Base-by-base conservation (phyloP, 305 asterid genomes). In the Rubia tinctorum region DNA sequence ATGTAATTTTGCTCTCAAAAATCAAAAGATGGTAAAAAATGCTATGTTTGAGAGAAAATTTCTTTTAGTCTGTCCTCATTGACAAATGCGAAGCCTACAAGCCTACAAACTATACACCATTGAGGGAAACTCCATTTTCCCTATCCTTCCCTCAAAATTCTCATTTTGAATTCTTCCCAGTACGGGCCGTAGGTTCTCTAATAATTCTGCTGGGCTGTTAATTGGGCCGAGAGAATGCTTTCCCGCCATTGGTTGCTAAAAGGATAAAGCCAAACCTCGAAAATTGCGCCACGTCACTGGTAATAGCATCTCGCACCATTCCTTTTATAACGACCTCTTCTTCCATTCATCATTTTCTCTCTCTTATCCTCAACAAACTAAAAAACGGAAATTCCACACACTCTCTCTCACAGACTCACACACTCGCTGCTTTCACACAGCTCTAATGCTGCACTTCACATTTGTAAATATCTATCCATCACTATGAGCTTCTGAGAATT, bases 281-380 rank as follows among this genome's bases (percentile, higher is more conserved):
- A 71, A 18, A 40, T 12, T 58, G 25, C 58, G 74, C 81, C 76
- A 80, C 79, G 81, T 74, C 72, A 60, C 75, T 77, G 73, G 39
- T 53, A 75, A 45, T 49, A 1, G 73, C 43, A 68, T 72, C 73
- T 79, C 43, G 70, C 55, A 37, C 69, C 45, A 43, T 64, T 43
- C 42, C 69, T 12, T 51, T 23, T 42, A 42, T 75, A 75, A 72
- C 63, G 34, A 44, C 80, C 58, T 74, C 76, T 65, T 68, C 68
- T 70, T 70, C 74, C 79, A 67, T 70, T 30, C 71, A 43, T 75
- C 68, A 44, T 58, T 43, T 65, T 37, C 45, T 69, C 74, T 43
- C 61, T 69, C 74, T 47, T 59, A 55, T 75, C 77, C 49, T 69
- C 72, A 47, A 27, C 73, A 4, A 64, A 64, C 69, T 60, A 18